These are phyloP conservation scores for Gossypium raimondii DNA, from an alignment of 345 rosid species.

Conservation along the genomic window DNA sequence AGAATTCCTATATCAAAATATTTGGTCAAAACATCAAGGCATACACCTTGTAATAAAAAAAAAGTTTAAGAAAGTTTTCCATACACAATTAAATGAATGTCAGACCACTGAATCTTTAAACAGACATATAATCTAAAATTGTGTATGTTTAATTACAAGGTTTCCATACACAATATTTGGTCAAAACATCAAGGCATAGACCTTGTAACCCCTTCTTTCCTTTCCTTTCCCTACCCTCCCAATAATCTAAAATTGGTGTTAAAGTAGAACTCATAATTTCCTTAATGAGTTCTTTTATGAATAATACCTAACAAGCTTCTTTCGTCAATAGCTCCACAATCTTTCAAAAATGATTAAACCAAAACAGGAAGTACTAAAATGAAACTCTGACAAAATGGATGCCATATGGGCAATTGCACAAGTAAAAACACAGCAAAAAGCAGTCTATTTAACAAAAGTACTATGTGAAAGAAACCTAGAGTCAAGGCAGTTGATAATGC, in stretches of 20 bases:
- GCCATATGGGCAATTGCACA: not conserved
- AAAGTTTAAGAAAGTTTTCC: not conserved
- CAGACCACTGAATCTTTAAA: not conserved
- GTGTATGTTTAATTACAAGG: no score
- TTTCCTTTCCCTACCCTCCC: not conserved
- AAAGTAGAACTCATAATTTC: constrained; percentile 1
- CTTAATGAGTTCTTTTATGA: not conserved
- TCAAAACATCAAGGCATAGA: no score
- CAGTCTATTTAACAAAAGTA: not conserved
- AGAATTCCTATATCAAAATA: constrained; percentile 24
- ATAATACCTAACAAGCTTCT: not conserved
- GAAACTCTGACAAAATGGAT: not conserved
- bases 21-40: not conserved
- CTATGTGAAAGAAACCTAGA: not conserved
- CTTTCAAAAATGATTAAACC: not conserved
- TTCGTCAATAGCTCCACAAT: not conserved
- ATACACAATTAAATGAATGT: not conserved
- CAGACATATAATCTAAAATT: not conserved
- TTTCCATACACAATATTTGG: no score
- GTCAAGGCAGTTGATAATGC: not conserved
- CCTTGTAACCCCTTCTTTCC: not conserved
- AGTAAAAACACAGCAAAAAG: not conserved
- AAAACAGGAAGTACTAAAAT: not conserved
- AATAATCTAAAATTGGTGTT: not conserved
- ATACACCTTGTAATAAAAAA: not conserved